Conservation (phyloP, 2,329 filamentous ascomycete genomes). For the Onygena corvina region DNA sequence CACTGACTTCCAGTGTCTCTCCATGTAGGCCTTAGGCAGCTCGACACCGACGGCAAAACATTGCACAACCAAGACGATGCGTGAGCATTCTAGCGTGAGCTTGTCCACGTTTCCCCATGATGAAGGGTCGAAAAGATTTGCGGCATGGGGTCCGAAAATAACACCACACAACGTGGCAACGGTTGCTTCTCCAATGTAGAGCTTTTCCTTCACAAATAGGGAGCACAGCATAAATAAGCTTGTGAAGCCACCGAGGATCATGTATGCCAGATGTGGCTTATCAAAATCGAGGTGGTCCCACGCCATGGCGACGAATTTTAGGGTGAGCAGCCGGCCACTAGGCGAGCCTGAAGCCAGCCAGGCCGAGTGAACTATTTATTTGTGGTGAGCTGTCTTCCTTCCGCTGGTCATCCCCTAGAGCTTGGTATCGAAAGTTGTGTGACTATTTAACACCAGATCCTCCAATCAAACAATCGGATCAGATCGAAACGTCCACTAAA, state of each 20-base stretch:
- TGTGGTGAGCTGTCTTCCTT: neutral
- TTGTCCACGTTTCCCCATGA: constrained; percentile 56
- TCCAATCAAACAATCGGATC: neutral
- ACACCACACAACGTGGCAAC: constrained; percentile 64
- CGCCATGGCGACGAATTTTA: constrained; percentile 29
- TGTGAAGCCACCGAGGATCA: constrained; percentile 95
- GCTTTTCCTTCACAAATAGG: constrained; percentile 91
- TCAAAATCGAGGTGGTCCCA: constrained; percentile 55
- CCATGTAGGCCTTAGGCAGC: constrained; percentile 73
- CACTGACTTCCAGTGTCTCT: constrained; percentile 91
- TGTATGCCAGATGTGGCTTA: constrained; percentile 92
- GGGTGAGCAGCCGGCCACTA: neutral
- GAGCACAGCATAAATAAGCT: constrained; percentile 97
- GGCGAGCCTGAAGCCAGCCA: constrained; percentile 1
- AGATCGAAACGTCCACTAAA: neutral
- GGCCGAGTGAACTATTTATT: neutral
- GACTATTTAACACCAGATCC: neutral
- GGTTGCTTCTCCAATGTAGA: constrained; percentile 97
- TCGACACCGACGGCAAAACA: constrained; percentile 63
- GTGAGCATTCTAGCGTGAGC: constrained; percentile 58
- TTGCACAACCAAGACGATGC: constrained; percentile 59
- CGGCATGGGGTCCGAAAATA: constrained; percentile 57
- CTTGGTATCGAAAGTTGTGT: neutral
- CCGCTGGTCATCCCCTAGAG: neutral
- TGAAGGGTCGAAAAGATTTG: constrained; percentile 49